phyloP scores from a whole-genome alignment of 192 early-diverging fungal species.

The Anaeromyces robustus region DNA sequence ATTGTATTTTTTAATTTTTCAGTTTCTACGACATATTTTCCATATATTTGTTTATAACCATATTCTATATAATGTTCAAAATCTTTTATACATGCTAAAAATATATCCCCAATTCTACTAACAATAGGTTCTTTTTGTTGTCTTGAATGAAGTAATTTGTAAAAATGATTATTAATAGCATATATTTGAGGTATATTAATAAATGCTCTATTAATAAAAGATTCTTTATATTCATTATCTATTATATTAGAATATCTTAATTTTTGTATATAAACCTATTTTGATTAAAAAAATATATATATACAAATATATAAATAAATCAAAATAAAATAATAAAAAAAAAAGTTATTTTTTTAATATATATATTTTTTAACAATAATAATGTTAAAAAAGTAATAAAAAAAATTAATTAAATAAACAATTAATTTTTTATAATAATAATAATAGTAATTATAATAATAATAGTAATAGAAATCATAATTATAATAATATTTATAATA shows the following conservation, averaged over 20 bases:
- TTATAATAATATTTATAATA: no score
- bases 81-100: conserved; percentile 48
- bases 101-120: conserved; percentile 70
- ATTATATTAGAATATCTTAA: conserved; percentile 35
- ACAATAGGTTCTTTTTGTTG: conserved; percentile 57
- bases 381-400: no score
- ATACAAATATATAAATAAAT: not conserved
- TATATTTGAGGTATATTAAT: conserved; percentile 54
- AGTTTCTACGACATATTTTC: conserved; percentile 64
- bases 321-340: not conserved
- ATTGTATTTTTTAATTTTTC: conserved; percentile 48
- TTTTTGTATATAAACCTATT: conserved; percentile 1
- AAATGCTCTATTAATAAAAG: conserved; percentile 67
- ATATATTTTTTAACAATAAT: no score
- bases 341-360: not conserved
- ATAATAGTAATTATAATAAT: no score
- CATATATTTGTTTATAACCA: conserved; percentile 69
- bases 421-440: no score
- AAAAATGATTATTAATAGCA: conserved; percentile 40
- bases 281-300: not conserved
- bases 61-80: conserved; percentile 74
- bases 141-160: conserved; percentile 37
- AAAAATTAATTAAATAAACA: no score
- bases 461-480: no score
- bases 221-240: conserved; percentile 31